Conservation (phyloP, 345 rosid genomes). For the Excoecaria cochinchinensis region DNA sequence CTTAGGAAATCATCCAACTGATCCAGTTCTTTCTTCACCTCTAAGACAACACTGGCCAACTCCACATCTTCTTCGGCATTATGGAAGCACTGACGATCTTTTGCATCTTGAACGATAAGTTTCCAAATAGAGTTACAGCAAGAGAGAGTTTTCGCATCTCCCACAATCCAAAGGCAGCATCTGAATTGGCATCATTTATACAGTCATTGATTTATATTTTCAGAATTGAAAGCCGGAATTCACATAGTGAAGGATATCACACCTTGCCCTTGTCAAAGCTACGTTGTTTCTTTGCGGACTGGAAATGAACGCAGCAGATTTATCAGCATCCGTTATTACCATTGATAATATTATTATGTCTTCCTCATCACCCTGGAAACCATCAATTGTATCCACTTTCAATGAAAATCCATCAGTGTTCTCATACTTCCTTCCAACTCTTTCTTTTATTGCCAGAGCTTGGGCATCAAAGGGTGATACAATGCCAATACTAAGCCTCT, state of each 20-base stretch:
- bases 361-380: slow-evolving; percentile 25
- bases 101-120: slow-evolving; percentile 39
- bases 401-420: slow-evolving; percentile 13
- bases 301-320: slow-evolving; percentile 8
- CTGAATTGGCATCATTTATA: slow-evolving; percentile 16
- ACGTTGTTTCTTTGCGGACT: slow-evolving; percentile 17
- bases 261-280: slow-evolving; percentile 28
- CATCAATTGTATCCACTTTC: slow-evolving; percentile 20
- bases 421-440: slow-evolving; percentile 8
- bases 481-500: slow-evolving; percentile 14
- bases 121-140: slow-evolving; percentile 40
- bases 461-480: slow-evolving; percentile 21
- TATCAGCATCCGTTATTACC: slow-evolving; percentile 6
- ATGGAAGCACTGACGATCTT: slow-evolving; percentile 40
- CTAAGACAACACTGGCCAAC: slow-evolving; percentile 31
- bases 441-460: slow-evolving; percentile 8
- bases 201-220: not conserved
- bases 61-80: slow-evolving; percentile 39
- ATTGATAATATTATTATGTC: slow-evolving; percentile 22
- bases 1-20: slow-evolving; percentile 42
- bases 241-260: not conserved
- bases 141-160: slow-evolving; percentile 37
- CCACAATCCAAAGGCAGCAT: slow-evolving; percentile 55
- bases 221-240: not conserved
- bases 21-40: slow-evolving; percentile 37